Evolutionary conservation across 768 basidiomycete genomes (phyloP).

Genomic region (Suillus discolor): DNA sequence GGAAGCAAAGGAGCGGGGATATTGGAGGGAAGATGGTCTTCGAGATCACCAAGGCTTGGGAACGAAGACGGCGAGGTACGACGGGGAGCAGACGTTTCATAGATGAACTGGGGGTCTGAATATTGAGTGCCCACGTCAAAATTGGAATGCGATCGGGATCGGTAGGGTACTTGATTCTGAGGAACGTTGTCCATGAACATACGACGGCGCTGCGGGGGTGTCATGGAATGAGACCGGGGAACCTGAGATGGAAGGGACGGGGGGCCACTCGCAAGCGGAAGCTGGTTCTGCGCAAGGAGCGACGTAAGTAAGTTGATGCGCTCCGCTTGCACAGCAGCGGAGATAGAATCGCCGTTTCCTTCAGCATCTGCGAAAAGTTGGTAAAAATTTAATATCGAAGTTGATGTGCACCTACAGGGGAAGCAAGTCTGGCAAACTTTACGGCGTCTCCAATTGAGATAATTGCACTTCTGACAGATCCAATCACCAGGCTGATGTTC

Average conservation of each 20-base stretch:
- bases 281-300: constrained; percentile 63
- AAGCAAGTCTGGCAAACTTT: constrained; percentile 91
- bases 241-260: constrained; percentile 19
- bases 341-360: constrained; percentile 87
- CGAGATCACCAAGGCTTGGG: constrained; percentile 30
- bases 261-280: constrained; percentile 24
- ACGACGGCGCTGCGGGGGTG: constrained; percentile 47
- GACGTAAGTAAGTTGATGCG: constrained; percentile 79
- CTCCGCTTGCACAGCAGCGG: constrained; percentile 81
- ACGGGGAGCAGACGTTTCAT: constrained; percentile 60
- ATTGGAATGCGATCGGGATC: constrained; percentile 51
- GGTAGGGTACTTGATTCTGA: constrained; percentile 37
- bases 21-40: constrained; percentile 23
- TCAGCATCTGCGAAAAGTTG: constrained; percentile 62
- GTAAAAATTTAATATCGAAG: constrained; percentile 11
- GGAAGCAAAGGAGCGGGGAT: constrained; percentile 62
- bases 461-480: constrained; percentile 84
- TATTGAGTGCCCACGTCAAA: constrained; percentile 49
- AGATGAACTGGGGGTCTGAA: constrained; percentile 56
- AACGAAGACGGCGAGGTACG: constrained; percentile 44
- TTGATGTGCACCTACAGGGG: constrained; percentile 59
- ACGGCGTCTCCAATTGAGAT: constrained; percentile 83
- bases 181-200: constrained; percentile 41
- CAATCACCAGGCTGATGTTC: constrained; percentile 85
- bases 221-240: constrained; percentile 46